Evolutionary conservation across 352 stramenopile species (phyloP), one percentile per base, ranked within the genome.

Genomic region (Pythium coloratum): DNA sequence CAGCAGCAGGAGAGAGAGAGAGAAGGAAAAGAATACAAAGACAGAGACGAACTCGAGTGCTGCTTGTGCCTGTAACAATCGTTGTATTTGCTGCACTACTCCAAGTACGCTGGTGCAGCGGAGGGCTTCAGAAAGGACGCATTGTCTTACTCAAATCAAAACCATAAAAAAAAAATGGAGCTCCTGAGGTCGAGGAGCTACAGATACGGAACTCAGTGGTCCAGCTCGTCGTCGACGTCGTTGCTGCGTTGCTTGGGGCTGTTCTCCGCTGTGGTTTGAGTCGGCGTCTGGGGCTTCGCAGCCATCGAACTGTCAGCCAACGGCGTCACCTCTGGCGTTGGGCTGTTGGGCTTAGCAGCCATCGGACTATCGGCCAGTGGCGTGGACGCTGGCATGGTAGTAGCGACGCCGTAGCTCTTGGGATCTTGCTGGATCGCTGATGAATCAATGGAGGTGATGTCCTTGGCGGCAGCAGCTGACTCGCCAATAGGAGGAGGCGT

Each of bases 391-490:
- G 56, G 20, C 20, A 36, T 8, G 28, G 30, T 56, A 6, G 61
- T 64, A 0, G 47, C 36, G 8, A 70, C 36, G 2, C 64, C 64
- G 51, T 66, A 71, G 28, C 47, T 59, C 12, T 34, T 44, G 4
- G 65, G 65, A 20, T 71, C 65, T 20, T 38, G 47, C 58, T 71
- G 57, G 50, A 66, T 71, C 32, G 65, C 65, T 12, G 57, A 34
- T 3, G 40, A 12, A 3, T 51, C 36, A 42, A 71, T 71, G n/a
- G 49, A 59, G 1, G 30, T 32, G 40, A 71, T 71, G 30, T 58
- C 49, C 58, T 71, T 71, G 28, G 65, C 65, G 2, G 65, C 65
- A 1, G 65, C 65, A 0, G 62, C 54, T 18, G 62, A 69, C 6
- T 67, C 61, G 32, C 61, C 53, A 32, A 67, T 67, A 2, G 59